Evolutionary conservation across 2,329 filamentous ascomycete species (phyloP), one percentile per base, ranked within the genome.

Genomic region (Monosporascus sp.): DNA sequence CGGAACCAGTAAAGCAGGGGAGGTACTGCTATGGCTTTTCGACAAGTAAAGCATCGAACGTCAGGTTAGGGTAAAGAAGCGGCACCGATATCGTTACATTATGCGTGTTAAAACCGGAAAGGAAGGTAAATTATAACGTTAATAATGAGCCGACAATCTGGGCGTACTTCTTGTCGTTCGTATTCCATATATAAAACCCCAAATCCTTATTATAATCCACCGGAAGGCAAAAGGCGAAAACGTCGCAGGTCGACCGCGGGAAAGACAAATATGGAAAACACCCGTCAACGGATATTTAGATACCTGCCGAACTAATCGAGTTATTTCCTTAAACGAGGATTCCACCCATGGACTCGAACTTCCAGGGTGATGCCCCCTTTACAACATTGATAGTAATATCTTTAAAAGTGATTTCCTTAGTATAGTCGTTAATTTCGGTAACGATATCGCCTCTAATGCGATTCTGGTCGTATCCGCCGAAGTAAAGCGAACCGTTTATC

Each of bases 51-150:
- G 61, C 34, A 2, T 70, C 67, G 4, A 77, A 64, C 0, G 73
- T 76, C 7, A 73, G 64, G 56, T 73, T 71, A n/a, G 73, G 64
- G 36, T 72, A 66, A 34, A 59, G 62, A 48, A 71, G 69, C 14
- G 75, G 75, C 2, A 77, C 71, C 14, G 76, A 75, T 61, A 78
- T 75, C 1, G 66, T 70, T 44, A 75, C 56, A 43, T 69, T 70
- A 3, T 64, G 56, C 0, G 63, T 65, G 24, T 65, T 64, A 3
- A 62, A 64, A 24, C 63, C 56, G 19, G 58, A 62, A n/a, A 67
- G 52, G 38, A 78, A 74, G 5, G 67, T 66, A 54, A 77, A 77
- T 34, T 65, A 58, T 3, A 77, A 63, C 19, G 70, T 69, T 9
- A 73, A 67, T 0, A 74, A 69, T 0, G 75, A 78, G 16, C 61